Evolutionary conservation across 805 yeast species (phyloP).

Genomic region (Schwanniomyces yamadae): DNA sequence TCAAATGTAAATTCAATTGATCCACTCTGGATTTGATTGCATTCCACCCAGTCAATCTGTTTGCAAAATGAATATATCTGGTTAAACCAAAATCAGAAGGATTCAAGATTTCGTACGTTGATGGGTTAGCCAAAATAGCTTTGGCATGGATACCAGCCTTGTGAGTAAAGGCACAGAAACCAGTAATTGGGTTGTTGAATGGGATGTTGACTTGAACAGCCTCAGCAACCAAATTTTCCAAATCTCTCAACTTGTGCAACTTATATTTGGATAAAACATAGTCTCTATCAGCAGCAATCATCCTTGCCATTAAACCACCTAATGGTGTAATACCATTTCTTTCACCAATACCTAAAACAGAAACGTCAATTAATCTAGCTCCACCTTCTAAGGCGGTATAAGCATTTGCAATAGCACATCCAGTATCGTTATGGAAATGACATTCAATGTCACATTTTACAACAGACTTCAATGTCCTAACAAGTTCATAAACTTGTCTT

Average conservation of each 20-base stretch:
- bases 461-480: conserved; percentile 87
- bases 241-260: conserved; percentile 90
- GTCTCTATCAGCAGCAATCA: conserved; percentile 98
- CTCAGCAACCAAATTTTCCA: conserved; percentile 94
- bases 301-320: conserved; percentile 98
- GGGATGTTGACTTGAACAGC: conserved; percentile 97
- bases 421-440: conserved; percentile 98
- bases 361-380: conserved; percentile 90
- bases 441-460: conserved; percentile 97
- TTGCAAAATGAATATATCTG: conserved; percentile 96
- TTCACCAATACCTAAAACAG: conserved; percentile 97
- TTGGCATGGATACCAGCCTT: conserved; percentile 99
- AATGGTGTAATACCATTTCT: conserved; percentile 97
- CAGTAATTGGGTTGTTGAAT: conserved; percentile 97
- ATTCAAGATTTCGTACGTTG: conserved; percentile 94
- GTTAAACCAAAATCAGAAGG: conserved; percentile 95
- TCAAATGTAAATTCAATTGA: conserved; percentile 84
- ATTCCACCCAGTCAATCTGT: conserved; percentile 98
- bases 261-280: conserved; percentile 93
- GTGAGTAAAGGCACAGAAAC: conserved; percentile 99
- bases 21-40: conserved; percentile 98
- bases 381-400: conserved; percentile 98
- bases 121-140: conserved; percentile 97
- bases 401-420: conserved; percentile 98
- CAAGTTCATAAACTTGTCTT: conserved; percentile 95